Evolutionary conservation across 495 filamentous ascomycete genomes (phyloP), one percentile per base, ranked within the genome.

Genomic region (Immersiella caudata): DNA sequence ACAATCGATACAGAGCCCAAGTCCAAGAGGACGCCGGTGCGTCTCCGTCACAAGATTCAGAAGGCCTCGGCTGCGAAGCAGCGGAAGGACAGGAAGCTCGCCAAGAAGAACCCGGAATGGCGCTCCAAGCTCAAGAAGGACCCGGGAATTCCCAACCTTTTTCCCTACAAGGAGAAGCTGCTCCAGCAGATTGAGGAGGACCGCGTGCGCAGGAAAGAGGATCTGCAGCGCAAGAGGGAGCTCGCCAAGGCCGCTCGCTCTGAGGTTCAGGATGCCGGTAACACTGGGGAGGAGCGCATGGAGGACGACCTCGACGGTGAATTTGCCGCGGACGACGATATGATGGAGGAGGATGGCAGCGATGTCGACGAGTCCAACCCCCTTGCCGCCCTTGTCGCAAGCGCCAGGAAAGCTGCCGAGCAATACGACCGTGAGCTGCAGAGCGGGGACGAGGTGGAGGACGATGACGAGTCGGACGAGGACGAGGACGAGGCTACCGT

Each of bases 101-200:
- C 91, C 25, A 98, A 97, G 81, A 91, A 93, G 88, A 96, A 97
- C 78, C 96, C 96, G 21, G 87, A 97, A 90, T 97, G 94, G 90
- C 87, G 89, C 67, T 94, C 91, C 69, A 90, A 91, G 76, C 76
- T 96, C 66, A 97, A 96, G 87, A 98, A 98, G 80, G 94, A 97
- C 76, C 93, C 93, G 46, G 94, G 94, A 65, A 97, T 99, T 61
- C 95, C 95, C 59, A 99, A 97, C 75, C 85, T 97, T 26, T 99
- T 97, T 81, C 95, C 95, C 14, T 97, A 94, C 86, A 99, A 99
- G 81, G 96, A 97, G 74, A 92, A 90, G 81, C 86, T 99, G 21
- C 84, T 99, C 52, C 87, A 92, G 27, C 92, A 99, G 77, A 96
- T 99, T 71, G 96, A 99, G 80, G 92, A 97, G 76, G 88, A 85